Conservation (phyloP, 164 flowering plant species). For the Cinnamomum chago region DNA sequence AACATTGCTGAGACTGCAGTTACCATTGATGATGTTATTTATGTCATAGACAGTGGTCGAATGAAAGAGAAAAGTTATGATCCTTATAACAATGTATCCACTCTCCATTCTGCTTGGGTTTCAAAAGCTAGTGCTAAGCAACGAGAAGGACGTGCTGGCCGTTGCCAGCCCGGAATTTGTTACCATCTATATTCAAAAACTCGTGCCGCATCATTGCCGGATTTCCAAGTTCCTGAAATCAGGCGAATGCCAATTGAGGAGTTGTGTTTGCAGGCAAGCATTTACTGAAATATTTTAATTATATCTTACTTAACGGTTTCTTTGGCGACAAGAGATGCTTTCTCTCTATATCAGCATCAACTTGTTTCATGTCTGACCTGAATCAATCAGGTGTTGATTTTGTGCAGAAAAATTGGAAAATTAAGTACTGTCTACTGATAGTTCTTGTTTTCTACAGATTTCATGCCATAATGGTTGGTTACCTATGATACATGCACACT, state of each 20-base stretch:
- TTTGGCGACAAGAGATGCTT: too few species aligned
- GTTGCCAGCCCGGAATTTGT: conserved; percentile 92
- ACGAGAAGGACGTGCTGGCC: conserved; percentile 95
- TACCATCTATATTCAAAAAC: conserved; percentile 86
- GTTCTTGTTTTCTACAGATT: neutral
- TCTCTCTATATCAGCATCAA: too few species aligned
- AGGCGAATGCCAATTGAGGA: conserved; percentile 92
- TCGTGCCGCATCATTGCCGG: conserved; percentile 69
- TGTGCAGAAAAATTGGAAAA: neutral
- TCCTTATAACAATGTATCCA: conserved; percentile 88
- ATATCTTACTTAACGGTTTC: neutral
- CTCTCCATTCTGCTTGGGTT: conserved; percentile 91
- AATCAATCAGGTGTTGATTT: neutral
- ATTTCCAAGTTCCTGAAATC: conserved; percentile 90
- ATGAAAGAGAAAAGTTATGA: conserved; percentile 98
- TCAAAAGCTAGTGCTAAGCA: conserved; percentile 97
- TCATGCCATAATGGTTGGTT: too few species aligned
- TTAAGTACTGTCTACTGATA: neutral
- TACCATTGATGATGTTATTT: conserved; percentile 94
- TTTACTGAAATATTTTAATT: neutral
- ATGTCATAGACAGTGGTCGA: conserved; percentile 90
- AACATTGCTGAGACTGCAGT: conserved; percentile 95
- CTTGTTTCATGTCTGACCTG: neutral
- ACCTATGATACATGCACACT: too few species aligned
- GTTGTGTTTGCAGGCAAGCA: conserved; percentile 84